These are phyloP conservation scores for Xylariaceae sp. DNA, from an alignment of 2,329 filamentous ascomycete species.

Conservation along the genomic window DNA sequence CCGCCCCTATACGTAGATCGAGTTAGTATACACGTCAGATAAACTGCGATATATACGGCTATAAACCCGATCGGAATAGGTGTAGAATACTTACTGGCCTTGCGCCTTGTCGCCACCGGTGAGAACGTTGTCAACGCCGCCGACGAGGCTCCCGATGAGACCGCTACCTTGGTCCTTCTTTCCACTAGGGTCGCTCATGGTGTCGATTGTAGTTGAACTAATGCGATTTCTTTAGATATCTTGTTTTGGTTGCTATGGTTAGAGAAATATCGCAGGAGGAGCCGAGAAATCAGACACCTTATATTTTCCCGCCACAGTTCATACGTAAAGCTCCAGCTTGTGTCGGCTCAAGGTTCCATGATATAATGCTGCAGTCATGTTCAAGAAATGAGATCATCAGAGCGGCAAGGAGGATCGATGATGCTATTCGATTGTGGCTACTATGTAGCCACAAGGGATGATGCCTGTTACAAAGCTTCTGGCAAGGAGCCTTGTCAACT, in stretches of 20 bases:
- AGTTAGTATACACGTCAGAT: not conserved
- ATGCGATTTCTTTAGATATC: not conserved
- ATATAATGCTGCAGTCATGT: not conserved
- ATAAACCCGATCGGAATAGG: not conserved
- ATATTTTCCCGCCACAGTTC: not conserved
- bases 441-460: not conserved
- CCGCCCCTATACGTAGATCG: constrained; percentile 30
- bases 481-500: not conserved
- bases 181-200: constrained; percentile 18
- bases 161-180: constrained; percentile 29
- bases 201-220: not conserved
- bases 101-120: constrained; percentile 43
- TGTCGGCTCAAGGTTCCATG: not conserved
- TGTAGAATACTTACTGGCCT: constrained; percentile 28
- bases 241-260: not conserved
- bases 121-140: constrained; percentile 41
- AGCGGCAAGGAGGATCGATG: not conserved
- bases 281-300: not conserved
- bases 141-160: constrained; percentile 40
- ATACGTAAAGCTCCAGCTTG: constrained; percentile 2
- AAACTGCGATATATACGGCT: not conserved
- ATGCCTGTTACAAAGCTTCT: not conserved
- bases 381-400: not conserved
- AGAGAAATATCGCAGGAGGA: not conserved
- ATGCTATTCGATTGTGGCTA: not conserved